Base-by-base conservation (phyloP, 2,329 filamentous ascomycete species). In the Pseudomassariella vexata region DNA sequence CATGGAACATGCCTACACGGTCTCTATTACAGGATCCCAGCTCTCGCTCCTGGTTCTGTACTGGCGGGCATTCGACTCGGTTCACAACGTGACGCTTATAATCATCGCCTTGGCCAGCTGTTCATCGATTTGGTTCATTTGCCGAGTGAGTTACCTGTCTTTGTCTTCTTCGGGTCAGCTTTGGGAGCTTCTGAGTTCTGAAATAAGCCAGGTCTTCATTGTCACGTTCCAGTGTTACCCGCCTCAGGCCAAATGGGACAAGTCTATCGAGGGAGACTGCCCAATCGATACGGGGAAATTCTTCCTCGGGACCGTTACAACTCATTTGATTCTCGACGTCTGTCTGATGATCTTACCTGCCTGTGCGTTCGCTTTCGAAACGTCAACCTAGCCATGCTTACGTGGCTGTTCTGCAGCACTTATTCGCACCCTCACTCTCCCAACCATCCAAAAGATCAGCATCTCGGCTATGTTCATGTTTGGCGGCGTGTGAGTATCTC, bases 161-260 rank as follows among this genome's bases (percentile, higher is more conserved):
- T n/a, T n/a, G n/a, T n/a, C n/a, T n/a, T n/a, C n/a, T n/a, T n/a
- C n/a, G n/a, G n/a, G n/a, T n/a, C n/a, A n/a, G n/a, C n/a, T n/a
- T n/a, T n/a, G n/a, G n/a, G n/a, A n/a, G n/a, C n/a, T n/a, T n/a
- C n/a, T n/a, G n/a, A n/a, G n/a, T n/a, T n/a, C n/a, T n/a, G n/a
- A 15, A 9, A 12, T n/a, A 21, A n/a, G 11, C 9, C 24, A 33
- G 30, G 18, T 33, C 9, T 33, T 33, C 18, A 19, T 33, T 9
- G 30, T 33, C 12, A 33, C 30, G 3, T 33, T 33, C 9, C 30
- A 33, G 11, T 33, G 30, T 11, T 26, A 33, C 24, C 30, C 30
- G 5, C 30, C 30, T n/a, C 6, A 25, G 5, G 30, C 30, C 9
- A 33, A 33, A 19, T 33, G 30, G 30, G 9, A 12, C 5, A 14